A percentile compares a stretch with the other conserved stretches of the same genome.
phyloP scores from a whole-genome alignment of 352 stramenopile genomes.

The Globisporangium megalacanthum region DNA sequence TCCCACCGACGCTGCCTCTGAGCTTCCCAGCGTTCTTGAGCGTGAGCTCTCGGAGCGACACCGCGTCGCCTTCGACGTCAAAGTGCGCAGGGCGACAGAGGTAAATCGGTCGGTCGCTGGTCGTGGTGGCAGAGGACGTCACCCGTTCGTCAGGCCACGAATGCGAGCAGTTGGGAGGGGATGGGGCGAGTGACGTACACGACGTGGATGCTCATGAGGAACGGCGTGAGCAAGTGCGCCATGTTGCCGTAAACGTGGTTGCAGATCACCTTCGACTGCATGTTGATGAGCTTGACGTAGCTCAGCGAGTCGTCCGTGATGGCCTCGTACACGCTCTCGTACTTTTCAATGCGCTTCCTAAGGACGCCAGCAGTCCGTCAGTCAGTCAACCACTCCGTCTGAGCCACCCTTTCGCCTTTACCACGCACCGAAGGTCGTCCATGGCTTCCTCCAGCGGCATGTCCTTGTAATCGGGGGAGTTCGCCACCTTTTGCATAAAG shows the following conservation, averaged over 20 bases:
- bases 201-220: slow-evolving; percentile 48
- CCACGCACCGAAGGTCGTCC: slow-evolving; percentile 37
- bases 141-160: too few species aligned
- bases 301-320: slow-evolving; percentile 59
- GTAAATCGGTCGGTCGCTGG: slow-evolving; percentile 31
- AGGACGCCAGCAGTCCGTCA: neutral
- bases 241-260: slow-evolving; percentile 49
- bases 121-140: too few species aligned
- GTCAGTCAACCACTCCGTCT: neutral
- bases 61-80: slow-evolving; percentile 22
- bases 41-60: slow-evolving; percentile 15
- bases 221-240: slow-evolving; percentile 39
- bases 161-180: neutral
- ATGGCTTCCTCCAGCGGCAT: slow-evolving; percentile 42
- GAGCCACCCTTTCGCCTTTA: neutral
- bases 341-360: slow-evolving; percentile 58
- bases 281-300: slow-evolving; percentile 72
- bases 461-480: slow-evolving; percentile 55
- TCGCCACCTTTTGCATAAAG: slow-evolving; percentile 43
- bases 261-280: slow-evolving; percentile 52
- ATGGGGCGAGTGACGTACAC: slow-evolving; percentile 18
- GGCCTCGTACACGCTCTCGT: slow-evolving; percentile 61
- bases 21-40: slow-evolving; percentile 10
- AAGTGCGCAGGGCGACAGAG: slow-evolving; percentile 35
- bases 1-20: slow-evolving; percentile 13